These are phyloP conservation scores for Exophiala calicioides DNA, from an alignment of 2,329 filamentous ascomycete species.

Conservation along the genomic window DNA sequence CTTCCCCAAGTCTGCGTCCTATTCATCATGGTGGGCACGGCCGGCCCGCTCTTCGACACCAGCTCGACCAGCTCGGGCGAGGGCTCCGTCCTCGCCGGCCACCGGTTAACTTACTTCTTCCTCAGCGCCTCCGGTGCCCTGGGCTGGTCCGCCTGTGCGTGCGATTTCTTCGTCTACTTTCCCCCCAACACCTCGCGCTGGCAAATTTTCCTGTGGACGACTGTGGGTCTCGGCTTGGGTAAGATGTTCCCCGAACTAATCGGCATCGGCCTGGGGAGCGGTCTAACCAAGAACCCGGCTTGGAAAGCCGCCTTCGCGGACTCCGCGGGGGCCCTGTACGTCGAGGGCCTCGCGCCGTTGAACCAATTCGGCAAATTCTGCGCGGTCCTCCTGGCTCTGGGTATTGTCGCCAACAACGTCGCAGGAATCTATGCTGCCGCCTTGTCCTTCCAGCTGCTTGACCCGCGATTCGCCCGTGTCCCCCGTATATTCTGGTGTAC, in stretches of 20 bases:
- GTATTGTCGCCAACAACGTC: constrained; percentile 66
- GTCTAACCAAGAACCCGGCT: constrained; percentile 54
- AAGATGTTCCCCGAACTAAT: constrained; percentile 63
- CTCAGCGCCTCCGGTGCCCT: constrained; percentile 12
- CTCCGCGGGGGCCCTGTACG: constrained; percentile 63
- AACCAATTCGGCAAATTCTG: constrained; percentile 67
- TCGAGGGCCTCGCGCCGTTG: constrained; percentile 61
- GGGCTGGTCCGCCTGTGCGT: constrained; percentile 8
- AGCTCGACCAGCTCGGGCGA: constrained; percentile 1
- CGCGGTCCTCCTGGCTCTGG: constrained; percentile 65
- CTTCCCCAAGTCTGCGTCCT: constrained; percentile 29
- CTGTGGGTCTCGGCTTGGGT: constrained; percentile 57
- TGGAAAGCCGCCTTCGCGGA: constrained; percentile 43
- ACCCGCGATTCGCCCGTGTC: constrained; percentile 57
- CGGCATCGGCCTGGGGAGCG: constrained; percentile 64
- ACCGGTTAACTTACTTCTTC: constrained; percentile 12
- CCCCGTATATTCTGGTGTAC: constrained; percentile 69
- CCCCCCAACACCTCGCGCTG: constrained; percentile 53
- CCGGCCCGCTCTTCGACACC: constrained; percentile 11
- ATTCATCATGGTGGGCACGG: constrained; percentile 13
- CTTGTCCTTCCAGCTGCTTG: constrained; percentile 68
- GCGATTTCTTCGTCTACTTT: constrained; percentile 61
- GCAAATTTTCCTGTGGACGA: constrained; percentile 59
- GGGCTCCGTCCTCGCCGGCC: not conserved
- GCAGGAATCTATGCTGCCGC: constrained; percentile 65